Base-by-base conservation (phyloP, 2,329 filamentous ascomycete genomes). In the Plectosphaerella sp. region DNA sequence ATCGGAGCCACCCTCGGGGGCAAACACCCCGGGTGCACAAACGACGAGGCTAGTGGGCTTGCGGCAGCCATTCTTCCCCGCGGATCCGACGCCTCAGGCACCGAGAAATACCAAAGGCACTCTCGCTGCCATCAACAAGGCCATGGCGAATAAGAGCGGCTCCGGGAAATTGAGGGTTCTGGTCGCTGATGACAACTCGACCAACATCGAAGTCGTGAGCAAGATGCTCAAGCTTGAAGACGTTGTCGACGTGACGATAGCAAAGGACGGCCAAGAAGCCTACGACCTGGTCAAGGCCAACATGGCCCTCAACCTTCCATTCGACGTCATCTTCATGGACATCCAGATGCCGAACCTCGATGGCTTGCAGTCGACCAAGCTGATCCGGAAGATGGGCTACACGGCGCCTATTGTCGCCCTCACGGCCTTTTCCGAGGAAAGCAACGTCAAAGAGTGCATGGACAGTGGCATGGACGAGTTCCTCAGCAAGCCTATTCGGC, bases 261-360 rank as follows among this genome's bases (percentile, higher is more conserved):
- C 91, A 49, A 89, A 90, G 64, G 87, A 91, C 61, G 88, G 88
- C 0, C 89, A 95, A 67, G 89, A 96, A 69, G 92, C 92, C 0
- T 89, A 91, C 54, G 91, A 96, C 56, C 76, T 88, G 25, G 91
- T 96, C 58, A 92, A 91, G 65, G 84, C 84, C 15, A 88, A 85
- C 57, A 94, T 96, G 88, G 83, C 86, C 48, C 80, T 79, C 25
- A 80, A 86, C 49, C 77, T 80, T 51, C 80, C 80, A 3, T 96
- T 93, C 64, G 90, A 96, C 59, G 77, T 97, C 24, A 93, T 97
- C 57, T 94, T 96, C 64, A 97, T 96, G 92, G 92, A 97, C 62
- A 87, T 96, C 8, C 90, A 89, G 70, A 97, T 97, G 92, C 92
- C 92, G 4, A 95, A 94, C 57, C 79, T 97, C 14, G 91, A 96